phyloP scores from a whole-genome alignment of 1,284 basidiomycete genomes.

The Wallemia hederae region DNA sequence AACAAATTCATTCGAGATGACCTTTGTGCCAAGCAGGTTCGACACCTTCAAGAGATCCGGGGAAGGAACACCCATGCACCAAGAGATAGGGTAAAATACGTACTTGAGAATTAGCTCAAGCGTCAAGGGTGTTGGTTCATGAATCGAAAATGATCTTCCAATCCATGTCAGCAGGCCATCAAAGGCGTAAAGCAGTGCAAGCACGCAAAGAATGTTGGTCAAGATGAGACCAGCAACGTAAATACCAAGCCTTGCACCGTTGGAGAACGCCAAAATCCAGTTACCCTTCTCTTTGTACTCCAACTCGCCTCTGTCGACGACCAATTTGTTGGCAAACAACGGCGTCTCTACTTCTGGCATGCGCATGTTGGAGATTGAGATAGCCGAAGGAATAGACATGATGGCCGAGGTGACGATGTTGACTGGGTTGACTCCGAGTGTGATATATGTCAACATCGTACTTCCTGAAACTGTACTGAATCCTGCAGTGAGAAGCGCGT shows the following conservation, averaged over 20 bases:
- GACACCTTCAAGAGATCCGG: slow-evolving; percentile 12
- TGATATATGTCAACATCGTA: neutral
- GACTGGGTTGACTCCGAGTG: slow-evolving; percentile 11
- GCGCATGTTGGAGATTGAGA: slow-evolving; percentile 14
- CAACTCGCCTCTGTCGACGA: slow-evolving; percentile 10
- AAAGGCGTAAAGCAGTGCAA: neutral
- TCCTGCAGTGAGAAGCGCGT: slow-evolving; percentile 13
- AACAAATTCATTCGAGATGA: slow-evolving; percentile 8
- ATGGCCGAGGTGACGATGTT: neutral
- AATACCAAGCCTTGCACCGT: slow-evolving; percentile 16
- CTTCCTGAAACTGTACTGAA: neutral
- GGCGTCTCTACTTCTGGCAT: slow-evolving; percentile 14
- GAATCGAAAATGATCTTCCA: neutral
- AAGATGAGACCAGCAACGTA: slow-evolving; percentile 11
- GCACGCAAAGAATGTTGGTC: slow-evolving; percentile 3
- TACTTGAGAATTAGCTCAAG: slow-evolving; percentile 15
- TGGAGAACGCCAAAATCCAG: slow-evolving; percentile 5
- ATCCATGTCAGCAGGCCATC: slow-evolving; percentile 9
- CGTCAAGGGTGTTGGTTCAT: slow-evolving; percentile 8
- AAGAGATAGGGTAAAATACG: slow-evolving; percentile 15
- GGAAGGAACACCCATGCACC: slow-evolving; percentile 14
- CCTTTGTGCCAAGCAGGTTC: slow-evolving; percentile 14
- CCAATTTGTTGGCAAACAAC: slow-evolving; percentile 12
- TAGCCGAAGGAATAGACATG: slow-evolving; percentile 17
- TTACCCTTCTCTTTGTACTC: neutral